Evolutionary conservation across 2,329 filamentous ascomycete genomes (phyloP).

Genomic region (Xylariaceae sp.): DNA sequence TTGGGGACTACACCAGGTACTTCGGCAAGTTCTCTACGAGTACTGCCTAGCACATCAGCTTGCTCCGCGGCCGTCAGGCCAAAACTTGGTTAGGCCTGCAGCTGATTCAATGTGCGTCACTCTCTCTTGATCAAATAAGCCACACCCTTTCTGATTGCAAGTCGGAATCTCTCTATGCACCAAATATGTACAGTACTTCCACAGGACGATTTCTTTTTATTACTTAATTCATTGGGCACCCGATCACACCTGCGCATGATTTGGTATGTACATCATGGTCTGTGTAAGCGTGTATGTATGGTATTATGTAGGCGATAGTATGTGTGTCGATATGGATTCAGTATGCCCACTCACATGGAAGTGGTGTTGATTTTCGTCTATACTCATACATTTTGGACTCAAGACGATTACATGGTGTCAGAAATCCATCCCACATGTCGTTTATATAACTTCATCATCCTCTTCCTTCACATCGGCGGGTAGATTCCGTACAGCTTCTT

Average conservation of each 20-base stretch:
- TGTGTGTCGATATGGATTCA: too few relatives aligned
- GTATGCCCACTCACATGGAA: too few relatives aligned
- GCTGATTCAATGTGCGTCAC: constrained; percentile 3
- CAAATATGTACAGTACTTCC: constrained; percentile 1
- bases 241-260: neutral
- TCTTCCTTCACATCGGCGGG: neutral
- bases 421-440: too few relatives aligned
- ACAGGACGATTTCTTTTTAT: constrained; percentile 3
- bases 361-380: too few relatives aligned
- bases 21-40: neutral
- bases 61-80: neutral
- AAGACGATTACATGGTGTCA: too few relatives aligned
- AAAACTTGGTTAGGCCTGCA: constrained; percentile 8
- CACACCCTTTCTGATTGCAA: neutral
- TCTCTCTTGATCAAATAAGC: constrained; percentile 7
- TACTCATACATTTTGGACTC: too few relatives aligned
- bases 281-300: too few relatives aligned
- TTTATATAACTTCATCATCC: too few relatives aligned
- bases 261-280: too few relatives aligned
- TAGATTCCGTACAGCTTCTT: neutral
- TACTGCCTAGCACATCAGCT: neutral
- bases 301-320: too few relatives aligned
- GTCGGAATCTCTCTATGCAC: neutral
- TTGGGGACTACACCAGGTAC: neutral
- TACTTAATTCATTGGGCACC: neutral